These are phyloP conservation scores for Pyrenophora seminiperda DNA, from an alignment of 2,329 filamentous ascomycete genomes.

Conservation along the genomic window DNA sequence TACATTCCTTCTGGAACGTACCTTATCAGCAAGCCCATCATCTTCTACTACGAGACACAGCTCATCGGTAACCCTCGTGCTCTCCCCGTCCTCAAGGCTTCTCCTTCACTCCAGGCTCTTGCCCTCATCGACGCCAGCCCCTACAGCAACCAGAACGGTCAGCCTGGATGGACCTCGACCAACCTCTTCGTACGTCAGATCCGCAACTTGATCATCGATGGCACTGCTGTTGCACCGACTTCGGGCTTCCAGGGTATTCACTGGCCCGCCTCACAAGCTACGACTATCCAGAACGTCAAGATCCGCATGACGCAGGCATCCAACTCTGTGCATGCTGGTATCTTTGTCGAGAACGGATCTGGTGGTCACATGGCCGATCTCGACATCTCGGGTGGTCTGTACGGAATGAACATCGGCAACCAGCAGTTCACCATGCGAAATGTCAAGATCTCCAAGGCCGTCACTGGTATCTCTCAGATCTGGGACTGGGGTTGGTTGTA, in stretches of 20 bases:
- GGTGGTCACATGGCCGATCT: slow-evolving; percentile 56
- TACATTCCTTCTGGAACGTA: slow-evolving; percentile 67
- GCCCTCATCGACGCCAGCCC: slow-evolving; percentile 66
- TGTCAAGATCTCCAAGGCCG: slow-evolving; percentile 58
- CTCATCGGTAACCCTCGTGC: slow-evolving; percentile 64
- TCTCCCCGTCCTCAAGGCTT: slow-evolving; percentile 62
- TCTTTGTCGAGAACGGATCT: slow-evolving; percentile 55
- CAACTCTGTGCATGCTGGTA: slow-evolving; percentile 56
- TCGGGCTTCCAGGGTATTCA: slow-evolving; percentile 55
- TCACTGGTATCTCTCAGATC: slow-evolving; percentile 61
- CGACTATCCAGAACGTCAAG: slow-evolving; percentile 54
- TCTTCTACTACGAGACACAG: slow-evolving; percentile 68
- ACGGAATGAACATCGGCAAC: slow-evolving; percentile 54
- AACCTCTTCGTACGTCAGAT: slow-evolving; percentile 70
- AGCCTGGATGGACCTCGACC: slow-evolving; percentile 56
- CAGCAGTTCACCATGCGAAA: slow-evolving; percentile 65
- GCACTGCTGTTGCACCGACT: slow-evolving; percentile 55
- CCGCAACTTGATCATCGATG: slow-evolving; percentile 67
- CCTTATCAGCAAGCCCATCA: slow-evolving; percentile 54
- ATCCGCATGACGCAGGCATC: slow-evolving; percentile 49
- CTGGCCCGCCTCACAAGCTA: slow-evolving; percentile 56
- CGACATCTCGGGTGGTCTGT: slow-evolving; percentile 51
- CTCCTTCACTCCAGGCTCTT: slow-evolving; percentile 58
- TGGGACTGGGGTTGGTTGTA: slow-evolving; percentile 68
- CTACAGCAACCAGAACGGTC: slow-evolving; percentile 44